These are phyloP conservation scores for Ceratopteris richardii DNA, from an alignment of 75 land plant species.

Conservation along the genomic window DNA sequence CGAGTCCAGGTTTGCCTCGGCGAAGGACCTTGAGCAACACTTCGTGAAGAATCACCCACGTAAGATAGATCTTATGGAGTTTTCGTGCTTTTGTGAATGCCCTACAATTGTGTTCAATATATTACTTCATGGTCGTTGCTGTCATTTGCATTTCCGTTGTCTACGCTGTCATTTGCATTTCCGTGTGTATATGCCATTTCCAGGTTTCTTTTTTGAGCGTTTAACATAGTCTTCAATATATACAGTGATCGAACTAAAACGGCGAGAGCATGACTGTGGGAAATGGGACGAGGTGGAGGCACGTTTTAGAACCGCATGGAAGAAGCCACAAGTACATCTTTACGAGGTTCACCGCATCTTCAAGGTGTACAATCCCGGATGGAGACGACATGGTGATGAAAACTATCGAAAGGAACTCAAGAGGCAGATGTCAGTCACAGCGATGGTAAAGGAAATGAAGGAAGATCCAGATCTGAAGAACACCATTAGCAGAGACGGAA, in stretches of 20 bases:
- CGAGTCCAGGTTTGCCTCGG: not conserved
- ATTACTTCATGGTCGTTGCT: too few relatives aligned
- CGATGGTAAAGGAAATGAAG: slow-evolving; percentile 9
- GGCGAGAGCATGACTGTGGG: not conserved
- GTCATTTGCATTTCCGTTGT: too few relatives aligned
- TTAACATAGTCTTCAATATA: too few relatives aligned
- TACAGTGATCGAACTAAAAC: not conserved
- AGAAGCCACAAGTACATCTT: not conserved
- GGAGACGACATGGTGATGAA: not conserved
- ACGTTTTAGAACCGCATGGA: not conserved
- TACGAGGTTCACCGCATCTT: not conserved
- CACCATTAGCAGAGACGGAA: slow-evolving; percentile 3
- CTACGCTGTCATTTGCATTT: too few relatives aligned
- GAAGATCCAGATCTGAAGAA: slow-evolving; percentile 1
- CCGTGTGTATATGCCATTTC: not conserved
- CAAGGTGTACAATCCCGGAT: slow-evolving; percentile 8
- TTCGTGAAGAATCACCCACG: not conserved
- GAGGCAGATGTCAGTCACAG: slow-evolving; percentile 17
- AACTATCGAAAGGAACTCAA: slow-evolving; percentile 3
- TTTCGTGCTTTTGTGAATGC: too few relatives aligned
- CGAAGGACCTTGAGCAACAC: not conserved
- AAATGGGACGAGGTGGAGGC: not conserved
- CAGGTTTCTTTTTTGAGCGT: too few relatives aligned
- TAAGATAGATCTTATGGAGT: too few relatives aligned
- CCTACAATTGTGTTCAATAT: too few relatives aligned